These are phyloP conservation scores for Monotropa hypopitys DNA, from an alignment of 179 eudicot genomes.

Conservation along the genomic window DNA sequence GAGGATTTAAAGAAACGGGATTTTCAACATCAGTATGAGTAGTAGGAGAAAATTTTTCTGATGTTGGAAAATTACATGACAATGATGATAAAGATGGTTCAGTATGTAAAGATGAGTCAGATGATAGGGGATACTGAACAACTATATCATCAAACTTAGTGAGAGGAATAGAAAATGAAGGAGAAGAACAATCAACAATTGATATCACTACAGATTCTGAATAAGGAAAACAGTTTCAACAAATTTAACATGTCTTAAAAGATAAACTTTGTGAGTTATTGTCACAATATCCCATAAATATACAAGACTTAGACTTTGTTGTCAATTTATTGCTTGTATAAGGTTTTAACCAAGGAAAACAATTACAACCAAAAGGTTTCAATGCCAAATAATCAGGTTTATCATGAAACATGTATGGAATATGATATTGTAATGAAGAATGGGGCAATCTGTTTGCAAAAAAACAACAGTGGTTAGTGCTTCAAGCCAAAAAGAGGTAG, in stretches of 20 bases:
- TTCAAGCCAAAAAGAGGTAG: not conserved
- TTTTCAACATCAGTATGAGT: no score
- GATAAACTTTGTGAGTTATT: not conserved
- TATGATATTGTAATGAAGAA: not conserved
- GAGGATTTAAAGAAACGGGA: no score
- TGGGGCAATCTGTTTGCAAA: not conserved
- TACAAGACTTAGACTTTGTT: not conserved
- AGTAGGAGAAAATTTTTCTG: no score
- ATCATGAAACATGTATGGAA: not conserved
- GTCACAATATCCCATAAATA: not conserved
- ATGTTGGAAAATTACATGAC: no score
- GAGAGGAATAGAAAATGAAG: no score
- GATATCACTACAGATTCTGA: no score
- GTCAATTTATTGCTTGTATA: not conserved
- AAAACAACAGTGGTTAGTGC: not conserved
- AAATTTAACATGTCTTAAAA: not conserved
- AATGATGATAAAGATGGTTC: no score
- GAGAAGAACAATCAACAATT: no score
- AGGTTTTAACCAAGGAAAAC: not conserved
- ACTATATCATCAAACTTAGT: no score
- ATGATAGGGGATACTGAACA: no score
- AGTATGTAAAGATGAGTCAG: no score
- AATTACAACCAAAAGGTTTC: not conserved
- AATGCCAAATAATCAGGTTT: not conserved
- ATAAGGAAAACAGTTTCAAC: not conserved